A percentile compares a stretch with the other conserved stretches of the same genome.
phyloP scores from a whole-genome alignment of 495 filamentous ascomycete genomes.

The Penicillium steckii region DNA sequence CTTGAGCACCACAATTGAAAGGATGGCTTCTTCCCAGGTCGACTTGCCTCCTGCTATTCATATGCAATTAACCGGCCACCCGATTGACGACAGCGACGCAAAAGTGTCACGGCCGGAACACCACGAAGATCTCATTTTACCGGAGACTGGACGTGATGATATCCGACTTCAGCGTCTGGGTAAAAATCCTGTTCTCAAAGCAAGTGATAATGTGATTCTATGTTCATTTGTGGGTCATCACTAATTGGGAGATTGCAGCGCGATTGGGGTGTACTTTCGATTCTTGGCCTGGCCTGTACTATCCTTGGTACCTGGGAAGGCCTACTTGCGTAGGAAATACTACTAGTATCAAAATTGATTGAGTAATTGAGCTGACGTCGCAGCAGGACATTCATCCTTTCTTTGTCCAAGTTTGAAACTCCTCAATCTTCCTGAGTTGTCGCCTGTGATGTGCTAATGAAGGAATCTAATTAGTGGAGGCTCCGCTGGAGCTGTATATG shows the following conservation, averaged over 20 bases:
- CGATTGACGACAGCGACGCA: background rate
- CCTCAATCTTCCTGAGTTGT: background rate
- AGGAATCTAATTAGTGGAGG: conserved; percentile 42
- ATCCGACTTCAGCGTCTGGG: conserved; percentile 1
- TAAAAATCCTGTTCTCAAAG: conserved; percentile 3
- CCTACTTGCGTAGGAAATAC: background rate
- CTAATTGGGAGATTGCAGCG: background rate
- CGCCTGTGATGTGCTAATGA: background rate
- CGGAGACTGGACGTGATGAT: background rate
- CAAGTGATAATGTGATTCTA: background rate
- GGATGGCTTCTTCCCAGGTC: background rate
- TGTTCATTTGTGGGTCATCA: background rate
- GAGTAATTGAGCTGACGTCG: background rate
- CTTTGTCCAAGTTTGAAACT: conserved; percentile 15
- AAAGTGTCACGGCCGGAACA: background rate
- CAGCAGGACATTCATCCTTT: conserved; percentile 15
- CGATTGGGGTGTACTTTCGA: background rate
- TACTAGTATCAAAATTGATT: background rate
- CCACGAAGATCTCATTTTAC: background rate
- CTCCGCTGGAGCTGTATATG: conserved; percentile 49
- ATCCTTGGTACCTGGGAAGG: conserved; percentile 41
- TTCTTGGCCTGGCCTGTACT: conserved; percentile 26
- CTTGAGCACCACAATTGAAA: background rate
- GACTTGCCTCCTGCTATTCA: background rate
- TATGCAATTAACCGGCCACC: background rate